Conservation (phyloP, 2,329 filamentous ascomycete genomes). For the Karstenula rhodostoma region DNA sequence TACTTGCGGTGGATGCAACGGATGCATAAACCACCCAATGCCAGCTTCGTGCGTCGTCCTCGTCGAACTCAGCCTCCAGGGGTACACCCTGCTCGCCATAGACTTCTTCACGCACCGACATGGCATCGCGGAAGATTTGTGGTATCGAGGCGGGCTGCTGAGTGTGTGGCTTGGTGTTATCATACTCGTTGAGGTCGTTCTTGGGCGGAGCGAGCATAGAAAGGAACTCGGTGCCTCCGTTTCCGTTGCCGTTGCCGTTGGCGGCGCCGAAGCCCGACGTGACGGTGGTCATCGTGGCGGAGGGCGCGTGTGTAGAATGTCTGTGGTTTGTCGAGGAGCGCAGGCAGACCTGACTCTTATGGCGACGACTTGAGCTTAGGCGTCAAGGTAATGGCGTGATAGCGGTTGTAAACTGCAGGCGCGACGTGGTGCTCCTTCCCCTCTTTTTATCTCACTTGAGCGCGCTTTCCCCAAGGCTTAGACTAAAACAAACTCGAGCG, state of each 20-base stretch:
- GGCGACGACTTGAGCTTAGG: neutral
- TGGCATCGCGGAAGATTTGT: conserved; percentile 61
- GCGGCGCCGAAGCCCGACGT: conserved; percentile 28
- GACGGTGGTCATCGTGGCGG: conserved; percentile 11
- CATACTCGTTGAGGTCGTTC: conserved; percentile 45
- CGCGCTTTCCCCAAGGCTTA: neutral
- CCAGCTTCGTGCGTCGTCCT: conserved; percentile 78
- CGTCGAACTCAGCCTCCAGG: conserved; percentile 77
- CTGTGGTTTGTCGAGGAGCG: neutral
- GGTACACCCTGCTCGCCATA: conserved; percentile 66
- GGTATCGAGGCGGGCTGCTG: conserved; percentile 51
- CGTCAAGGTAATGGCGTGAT: conserved; percentile 13
- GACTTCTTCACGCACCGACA: conserved; percentile 65
- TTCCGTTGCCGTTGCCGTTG: conserved; percentile 23
- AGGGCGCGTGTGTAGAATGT: neutral
- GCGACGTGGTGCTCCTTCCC: conserved; percentile 1
- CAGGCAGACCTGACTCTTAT: conserved; percentile 1
- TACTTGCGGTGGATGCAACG: conserved; percentile 55
- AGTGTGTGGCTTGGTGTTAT: conserved; percentile 43
- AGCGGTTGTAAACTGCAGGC: conserved; percentile 7
- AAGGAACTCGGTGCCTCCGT: conserved; percentile 49
- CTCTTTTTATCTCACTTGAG: conserved; percentile 3
- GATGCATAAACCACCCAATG: conserved; percentile 89
- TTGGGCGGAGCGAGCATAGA: conserved; percentile 48
- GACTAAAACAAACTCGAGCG: neutral